These are phyloP conservation scores for Leccinum subgranulosum DNA, from an alignment of 768 basidiomycete genomes.

Conservation along the genomic window DNA sequence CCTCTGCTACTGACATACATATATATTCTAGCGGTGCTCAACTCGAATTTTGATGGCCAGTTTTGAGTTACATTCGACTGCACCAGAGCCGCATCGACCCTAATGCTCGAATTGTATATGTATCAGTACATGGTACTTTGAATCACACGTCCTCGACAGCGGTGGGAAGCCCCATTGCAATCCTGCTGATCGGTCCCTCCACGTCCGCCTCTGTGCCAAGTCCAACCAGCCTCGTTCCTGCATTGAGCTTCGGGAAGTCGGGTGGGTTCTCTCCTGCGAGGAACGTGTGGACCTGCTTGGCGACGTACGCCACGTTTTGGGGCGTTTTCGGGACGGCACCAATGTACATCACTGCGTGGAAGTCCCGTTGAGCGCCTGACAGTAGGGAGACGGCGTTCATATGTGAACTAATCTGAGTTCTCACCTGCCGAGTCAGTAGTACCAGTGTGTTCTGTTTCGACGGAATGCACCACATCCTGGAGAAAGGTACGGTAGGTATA, in stretches of 20 bases:
- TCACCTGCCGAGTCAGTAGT: slow-evolving; percentile 53
- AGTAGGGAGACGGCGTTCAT: neutral
- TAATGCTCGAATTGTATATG: no score
- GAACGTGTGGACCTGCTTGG: slow-evolving; percentile 61
- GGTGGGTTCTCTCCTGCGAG: slow-evolving; percentile 60
- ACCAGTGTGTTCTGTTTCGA: slow-evolving; percentile 52
- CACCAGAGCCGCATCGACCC: no score
- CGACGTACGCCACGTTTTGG: slow-evolving; percentile 57
- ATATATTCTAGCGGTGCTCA: no score
- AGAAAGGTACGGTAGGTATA: slow-evolving; percentile 2
- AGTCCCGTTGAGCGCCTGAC: neutral
- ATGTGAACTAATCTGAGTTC: neutral
- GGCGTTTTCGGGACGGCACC: slow-evolving; percentile 67
- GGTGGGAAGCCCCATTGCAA: slow-evolving; percentile 43
- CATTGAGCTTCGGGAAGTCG: slow-evolving; percentile 57
- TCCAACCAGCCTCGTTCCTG: slow-evolving; percentile 39
- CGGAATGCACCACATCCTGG: slow-evolving; percentile 46
- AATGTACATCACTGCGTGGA: slow-evolving; percentile 67
- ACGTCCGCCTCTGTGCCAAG: slow-evolving; percentile 41
- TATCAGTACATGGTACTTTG: neutral
- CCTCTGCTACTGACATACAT: neutral
- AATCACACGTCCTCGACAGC: slow-evolving; percentile 9
- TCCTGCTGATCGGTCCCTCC: slow-evolving; percentile 29
- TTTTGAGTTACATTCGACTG: no score
- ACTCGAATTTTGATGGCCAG: no score